Evolutionary conservation across 2,329 filamentous ascomycete genomes (phyloP), one percentile per base, ranked within the genome.

Genomic region (Aphanoascus verrucosus): DNA sequence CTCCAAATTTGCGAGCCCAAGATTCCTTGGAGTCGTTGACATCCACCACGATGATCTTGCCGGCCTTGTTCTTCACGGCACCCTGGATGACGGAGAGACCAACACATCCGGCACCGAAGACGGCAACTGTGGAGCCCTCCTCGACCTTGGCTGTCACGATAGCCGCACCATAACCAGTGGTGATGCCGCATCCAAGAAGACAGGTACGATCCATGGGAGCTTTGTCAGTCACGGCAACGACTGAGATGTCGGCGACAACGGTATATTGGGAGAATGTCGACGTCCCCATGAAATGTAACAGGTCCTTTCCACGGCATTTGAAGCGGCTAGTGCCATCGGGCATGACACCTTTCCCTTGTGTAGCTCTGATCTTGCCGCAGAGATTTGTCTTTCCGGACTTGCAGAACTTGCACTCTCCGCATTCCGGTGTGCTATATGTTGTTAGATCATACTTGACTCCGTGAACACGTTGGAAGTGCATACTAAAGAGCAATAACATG

Each of bases 221-320:
- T 64, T 94, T 83, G 56, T 82, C 80, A 63, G 90, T 90, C 62
- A 98, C 89, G 58, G 90, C 86, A 28, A 98, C 93, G 55, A 96
- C 93, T 47, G 90, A 96, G 74, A 98, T 97, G 72, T 98, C 93
- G 69, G 93, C 91, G 37, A 98, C 88, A 60, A 98, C 93, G 55
- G 93, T 97, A 77, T 94, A 98, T 75, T 98, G 93, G 32, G 88
- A 94, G 79, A 98, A 98, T 63, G 93, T 98, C 37, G 90, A 96
- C 54, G 88, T 95, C 65, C 93, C 93, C 93, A 98, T 98, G 77
- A 97, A 98, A 77, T 97, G 93, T 55, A 97, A 82, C 57, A 98
- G 80, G 64, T 94, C 86, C 76, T 96, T 85, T 72, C 93, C 93
- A 73, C 91, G 93, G 79, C 85, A 89, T 73, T 81, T 88, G 83